Conservation (phyloP, 129 eudicot species). For the Pulicaria dysenterica region DNA sequence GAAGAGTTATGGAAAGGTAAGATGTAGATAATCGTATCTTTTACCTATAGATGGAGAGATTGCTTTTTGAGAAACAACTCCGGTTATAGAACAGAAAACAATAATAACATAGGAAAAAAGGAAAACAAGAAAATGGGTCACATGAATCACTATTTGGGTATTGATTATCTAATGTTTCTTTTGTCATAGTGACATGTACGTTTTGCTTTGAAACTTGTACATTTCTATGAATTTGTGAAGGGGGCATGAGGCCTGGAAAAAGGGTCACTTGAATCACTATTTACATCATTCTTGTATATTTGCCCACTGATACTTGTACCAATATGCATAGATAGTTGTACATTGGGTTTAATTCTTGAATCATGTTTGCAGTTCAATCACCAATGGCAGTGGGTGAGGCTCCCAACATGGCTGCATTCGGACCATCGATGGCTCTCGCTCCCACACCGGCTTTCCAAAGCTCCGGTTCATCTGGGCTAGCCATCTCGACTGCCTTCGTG, state of each 20-base stretch:
- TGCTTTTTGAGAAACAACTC: too few relatives aligned
- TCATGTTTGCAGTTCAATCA: slow-evolving; percentile 36
- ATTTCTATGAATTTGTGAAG: slow-evolving; percentile 3
- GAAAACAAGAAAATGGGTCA: too few relatives aligned
- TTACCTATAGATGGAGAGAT: too few relatives aligned
- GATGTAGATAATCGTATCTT: too few relatives aligned
- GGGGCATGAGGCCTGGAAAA: neutral
- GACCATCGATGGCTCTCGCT: slow-evolving; percentile 32
- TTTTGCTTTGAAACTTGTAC: slow-evolving; percentile 6
- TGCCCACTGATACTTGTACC: neutral
- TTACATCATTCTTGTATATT: too few relatives aligned
- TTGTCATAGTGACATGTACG: slow-evolving; percentile 1
- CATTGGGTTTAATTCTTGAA: neutral
- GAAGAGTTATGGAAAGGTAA: too few relatives aligned
- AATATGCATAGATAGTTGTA: neutral
- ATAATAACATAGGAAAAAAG: too few relatives aligned
- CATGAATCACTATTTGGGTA: too few relatives aligned
- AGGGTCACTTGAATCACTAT: too few relatives aligned
- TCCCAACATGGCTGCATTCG: slow-evolving; percentile 32
- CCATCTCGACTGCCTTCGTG: slow-evolving; percentile 6
- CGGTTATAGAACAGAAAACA: too few relatives aligned
- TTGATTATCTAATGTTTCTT: too few relatives aligned
- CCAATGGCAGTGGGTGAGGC: slow-evolving; percentile 36
- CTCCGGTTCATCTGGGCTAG: slow-evolving; percentile 29
- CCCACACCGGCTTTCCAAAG: slow-evolving; percentile 31